A percentile compares a stretch with the other conserved stretches of the same genome.
Conservation (phyloP, 2,329 filamentous ascomycete species). For the Aspergillus fumigatus region DNA sequence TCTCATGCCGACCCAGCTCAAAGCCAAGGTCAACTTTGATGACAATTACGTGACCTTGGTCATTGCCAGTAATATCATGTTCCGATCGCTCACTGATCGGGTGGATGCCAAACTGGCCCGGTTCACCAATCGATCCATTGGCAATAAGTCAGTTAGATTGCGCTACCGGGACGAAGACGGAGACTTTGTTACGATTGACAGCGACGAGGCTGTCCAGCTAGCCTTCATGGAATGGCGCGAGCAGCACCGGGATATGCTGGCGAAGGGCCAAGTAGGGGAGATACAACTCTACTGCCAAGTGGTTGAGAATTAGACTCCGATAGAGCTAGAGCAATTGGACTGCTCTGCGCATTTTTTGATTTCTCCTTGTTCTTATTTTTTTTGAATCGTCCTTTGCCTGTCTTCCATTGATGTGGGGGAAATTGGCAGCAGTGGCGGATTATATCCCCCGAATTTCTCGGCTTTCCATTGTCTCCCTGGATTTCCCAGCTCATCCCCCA, state of each 20-base stretch:
- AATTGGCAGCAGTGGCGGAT: background rate
- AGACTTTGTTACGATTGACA: conserved; percentile 88
- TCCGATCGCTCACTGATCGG: conserved; percentile 86
- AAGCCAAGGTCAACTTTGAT: conserved; percentile 91
- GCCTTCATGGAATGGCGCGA: conserved; percentile 94
- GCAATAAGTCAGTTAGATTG: conserved; percentile 74
- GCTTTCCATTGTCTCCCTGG: conserved; percentile 22
- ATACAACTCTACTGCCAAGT: conserved; percentile 79
- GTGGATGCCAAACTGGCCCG: conserved; percentile 92
- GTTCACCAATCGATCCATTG: conserved; percentile 79
- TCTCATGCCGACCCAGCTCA: conserved; percentile 69
- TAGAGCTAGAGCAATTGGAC: background rate
- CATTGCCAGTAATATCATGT: conserved; percentile 90
- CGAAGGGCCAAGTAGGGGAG: conserved; percentile 71
- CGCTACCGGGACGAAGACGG: conserved; percentile 90
- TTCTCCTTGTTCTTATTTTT: conserved; percentile 10
- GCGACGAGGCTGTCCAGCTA: conserved; percentile 92
- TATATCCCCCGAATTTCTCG: conserved; percentile 23
- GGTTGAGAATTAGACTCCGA: conserved; percentile 36
- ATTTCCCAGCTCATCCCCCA: conserved; percentile 21
- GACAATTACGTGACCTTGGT: conserved; percentile 93
- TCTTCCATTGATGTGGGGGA: background rate
- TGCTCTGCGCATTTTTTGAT: background rate
- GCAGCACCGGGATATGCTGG: conserved; percentile 58
- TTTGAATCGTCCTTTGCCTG: background rate